Base-by-base conservation (phyloP, 352 stramenopile genomes). In the Elongisporangium senticosum region DNA sequence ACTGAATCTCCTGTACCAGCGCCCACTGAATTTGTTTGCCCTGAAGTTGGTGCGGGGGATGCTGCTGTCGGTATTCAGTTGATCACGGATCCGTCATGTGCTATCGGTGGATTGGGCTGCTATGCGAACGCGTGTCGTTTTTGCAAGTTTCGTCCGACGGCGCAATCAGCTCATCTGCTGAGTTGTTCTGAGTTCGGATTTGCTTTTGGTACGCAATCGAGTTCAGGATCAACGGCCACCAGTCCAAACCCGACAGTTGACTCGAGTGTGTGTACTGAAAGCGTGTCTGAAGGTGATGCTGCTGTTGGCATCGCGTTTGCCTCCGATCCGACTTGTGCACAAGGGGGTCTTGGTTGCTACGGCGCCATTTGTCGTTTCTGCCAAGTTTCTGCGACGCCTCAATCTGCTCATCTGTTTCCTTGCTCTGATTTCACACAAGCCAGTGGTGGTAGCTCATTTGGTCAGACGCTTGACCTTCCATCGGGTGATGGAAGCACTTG, bases 361-460 rank as follows among this genome's bases (percentile, higher is more conserved):
- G 75, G 59, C 47, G 62, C 75, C 37, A 58, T 68, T 54, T 83
- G 74, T 37, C 71, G 68, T 5, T 79, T 75, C 52, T 85, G 72
- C 37, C 71, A 71, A 53, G 23, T 53, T 15, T 53, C 10, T 1
- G 21, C 49, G 4, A 83, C 71, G 1, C 22, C 56, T 0, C 65
- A 82, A 55, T 83, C 74, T 2, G 51, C 55, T n/a, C 66, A 69
- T 51, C 64, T 69, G 21, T 22, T 28, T 6, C 58, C 37, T 7
- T 73, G 62, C 53, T 61, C 51, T 4, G 63, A 56, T 10, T 66
- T 24, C 21, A 24, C 28, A 6, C 23, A 26, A 43, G 33, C 33
- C 33, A 14, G 5, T 10, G 11, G 2, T 43, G 11, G 33, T 4
- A 43, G 33, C 4, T 43, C 33, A 17, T 43, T 43, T 43, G 33